phyloP scores from a whole-genome alignment of 768 basidiomycete genomes.

The Collybia sp. region DNA sequence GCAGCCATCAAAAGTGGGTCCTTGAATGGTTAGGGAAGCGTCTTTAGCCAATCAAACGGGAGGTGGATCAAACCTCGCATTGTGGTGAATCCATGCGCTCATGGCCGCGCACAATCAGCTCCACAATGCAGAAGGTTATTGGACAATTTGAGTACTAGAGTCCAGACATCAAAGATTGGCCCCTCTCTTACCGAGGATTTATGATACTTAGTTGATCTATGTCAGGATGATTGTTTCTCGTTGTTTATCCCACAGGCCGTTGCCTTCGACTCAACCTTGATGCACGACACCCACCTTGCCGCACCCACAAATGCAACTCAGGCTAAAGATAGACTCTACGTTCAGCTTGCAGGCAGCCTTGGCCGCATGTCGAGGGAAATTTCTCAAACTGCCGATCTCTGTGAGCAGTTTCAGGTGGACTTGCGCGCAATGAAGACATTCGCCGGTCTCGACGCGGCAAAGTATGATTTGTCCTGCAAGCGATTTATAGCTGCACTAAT shows the following conservation, averaged over 20 bases:
- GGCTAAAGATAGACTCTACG: conserved; percentile 78
- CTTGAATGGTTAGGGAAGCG: no score
- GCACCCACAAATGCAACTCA: conserved; percentile 63
- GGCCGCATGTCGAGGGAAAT: conserved; percentile 65
- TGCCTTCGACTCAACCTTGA: neutral
- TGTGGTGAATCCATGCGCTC: no score
- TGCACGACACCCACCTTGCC: conserved; percentile 9
- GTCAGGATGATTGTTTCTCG: neutral
- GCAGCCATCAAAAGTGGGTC: no score
- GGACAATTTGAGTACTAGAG: no score
- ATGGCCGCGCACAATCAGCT: no score
- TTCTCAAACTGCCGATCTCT: conserved; percentile 69
- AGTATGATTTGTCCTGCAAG: conserved; percentile 33
- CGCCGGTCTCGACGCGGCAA: conserved; percentile 76
- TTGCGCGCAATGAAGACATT: conserved; percentile 76
- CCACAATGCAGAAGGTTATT: no score
- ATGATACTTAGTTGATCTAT: no score
- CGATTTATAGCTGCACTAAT: neutral
- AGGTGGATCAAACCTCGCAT: no score
- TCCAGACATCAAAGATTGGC: no score
- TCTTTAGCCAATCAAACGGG: no score
- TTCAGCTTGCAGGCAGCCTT: conserved; percentile 67
- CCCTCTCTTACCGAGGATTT: no score
- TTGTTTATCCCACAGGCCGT: neutral
- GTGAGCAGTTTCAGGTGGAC: conserved; percentile 72